A percentile compares a stretch with the other conserved stretches of the same genome.
Conservation (phyloP, 1,284 basidiomycete genomes). For the Heliocybe sulcata region DNA sequence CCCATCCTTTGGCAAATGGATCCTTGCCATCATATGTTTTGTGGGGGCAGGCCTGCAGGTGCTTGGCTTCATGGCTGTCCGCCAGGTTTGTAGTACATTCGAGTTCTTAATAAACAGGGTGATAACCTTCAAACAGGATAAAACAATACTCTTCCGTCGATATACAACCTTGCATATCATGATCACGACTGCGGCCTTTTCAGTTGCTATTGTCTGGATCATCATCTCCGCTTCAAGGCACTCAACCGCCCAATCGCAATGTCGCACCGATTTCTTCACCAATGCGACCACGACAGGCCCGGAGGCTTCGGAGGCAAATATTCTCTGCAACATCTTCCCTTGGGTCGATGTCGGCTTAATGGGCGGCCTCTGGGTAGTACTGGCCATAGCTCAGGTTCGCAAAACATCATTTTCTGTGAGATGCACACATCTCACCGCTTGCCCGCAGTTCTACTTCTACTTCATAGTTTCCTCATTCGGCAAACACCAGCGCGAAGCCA, state of each 20-base stretch:
- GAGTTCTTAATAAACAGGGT: constrained; percentile 3
- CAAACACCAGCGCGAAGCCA: constrained; percentile 62
- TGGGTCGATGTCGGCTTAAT: constrained; percentile 92
- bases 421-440: constrained; percentile 6
- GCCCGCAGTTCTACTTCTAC: constrained; percentile 56
- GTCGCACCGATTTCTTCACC: constrained; percentile 56
- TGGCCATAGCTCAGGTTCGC: constrained; percentile 65
- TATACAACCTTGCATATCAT: constrained; percentile 70
- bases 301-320: constrained; percentile 45
- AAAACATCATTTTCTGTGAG: neutral
- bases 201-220: constrained; percentile 74
- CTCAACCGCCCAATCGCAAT: constrained; percentile 57
- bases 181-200: constrained; percentile 53
- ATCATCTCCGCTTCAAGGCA: constrained; percentile 74
- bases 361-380: constrained; percentile 76
- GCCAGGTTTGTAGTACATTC: constrained; percentile 40
- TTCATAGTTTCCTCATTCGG: constrained; percentile 71
- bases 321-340: constrained; percentile 79
- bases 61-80: constrained; percentile 78
- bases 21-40: constrained; percentile 74
- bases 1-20: constrained; percentile 64
- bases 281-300: constrained; percentile 24
- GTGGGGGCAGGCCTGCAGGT: constrained; percentile 66
- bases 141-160: constrained; percentile 63
- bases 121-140: constrained; percentile 48